phyloP scores from a whole-genome alignment of 139 green algal species.

The Coelastrella sp. region DNA sequence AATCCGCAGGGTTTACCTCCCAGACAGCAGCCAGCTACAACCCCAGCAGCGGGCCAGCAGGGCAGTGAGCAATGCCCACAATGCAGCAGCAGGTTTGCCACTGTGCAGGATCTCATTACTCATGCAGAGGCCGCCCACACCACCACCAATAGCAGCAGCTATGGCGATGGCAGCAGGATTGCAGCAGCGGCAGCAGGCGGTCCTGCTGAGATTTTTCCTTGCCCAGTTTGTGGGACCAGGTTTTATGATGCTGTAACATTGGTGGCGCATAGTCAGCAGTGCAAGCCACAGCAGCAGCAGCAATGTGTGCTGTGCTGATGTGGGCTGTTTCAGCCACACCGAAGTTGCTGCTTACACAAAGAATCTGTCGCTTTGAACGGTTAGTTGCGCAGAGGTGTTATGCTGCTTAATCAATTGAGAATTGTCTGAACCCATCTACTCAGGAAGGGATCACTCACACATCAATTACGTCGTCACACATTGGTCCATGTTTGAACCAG shows the following conservation, averaged over 20 bases:
- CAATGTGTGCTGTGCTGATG: not conserved
- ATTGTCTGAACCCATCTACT: no score
- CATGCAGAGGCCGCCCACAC: conserved; percentile 56
- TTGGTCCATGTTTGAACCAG: no score
- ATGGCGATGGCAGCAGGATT: not conserved
- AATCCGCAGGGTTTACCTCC: not conserved
- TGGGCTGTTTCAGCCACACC: no score
- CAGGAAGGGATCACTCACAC: no score
- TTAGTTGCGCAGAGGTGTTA: no score
- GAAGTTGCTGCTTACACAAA: no score
- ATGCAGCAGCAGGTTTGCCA: conserved; percentile 48
- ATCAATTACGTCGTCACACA: no score
- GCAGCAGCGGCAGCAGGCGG: not conserved
- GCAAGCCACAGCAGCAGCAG: not conserved
- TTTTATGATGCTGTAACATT: not conserved
- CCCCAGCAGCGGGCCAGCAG: not conserved
- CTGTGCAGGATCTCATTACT: conserved; percentile 60
- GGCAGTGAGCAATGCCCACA: not conserved
- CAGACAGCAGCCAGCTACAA: conserved; percentile 33
- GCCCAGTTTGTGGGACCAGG: not conserved
- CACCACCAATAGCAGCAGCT: not conserved
- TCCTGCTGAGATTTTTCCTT: not conserved
- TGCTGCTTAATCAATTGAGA: no score
- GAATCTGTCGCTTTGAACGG: no score
- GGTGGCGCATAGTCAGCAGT: not conserved